Evolutionary conservation across 1,284 basidiomycete genomes (phyloP).

Genomic region (Ustilago bromivora): DNA sequence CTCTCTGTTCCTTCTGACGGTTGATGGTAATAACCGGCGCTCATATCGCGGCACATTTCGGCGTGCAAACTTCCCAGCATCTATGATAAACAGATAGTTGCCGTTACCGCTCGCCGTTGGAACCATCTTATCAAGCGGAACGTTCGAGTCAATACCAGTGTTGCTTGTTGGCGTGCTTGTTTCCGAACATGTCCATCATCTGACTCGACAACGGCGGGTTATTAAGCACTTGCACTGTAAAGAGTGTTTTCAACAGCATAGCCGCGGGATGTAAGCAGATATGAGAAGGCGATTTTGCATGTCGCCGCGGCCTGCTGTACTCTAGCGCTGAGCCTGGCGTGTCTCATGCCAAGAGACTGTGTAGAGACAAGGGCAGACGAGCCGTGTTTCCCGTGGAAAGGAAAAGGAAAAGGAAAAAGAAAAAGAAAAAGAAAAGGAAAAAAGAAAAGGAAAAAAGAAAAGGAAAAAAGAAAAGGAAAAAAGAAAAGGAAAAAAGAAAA

Average conservation of each 20-base stretch:
- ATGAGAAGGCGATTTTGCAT: not conserved
- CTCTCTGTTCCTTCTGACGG: not conserved
- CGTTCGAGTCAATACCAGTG: not conserved
- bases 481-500: too few species aligned
- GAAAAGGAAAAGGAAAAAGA: too few species aligned
- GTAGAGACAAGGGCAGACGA: too few species aligned
- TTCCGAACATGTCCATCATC: not conserved
- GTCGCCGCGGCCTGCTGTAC: not conserved
- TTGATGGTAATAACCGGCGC: not conserved
- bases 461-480: too few species aligned
- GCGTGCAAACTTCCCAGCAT: not conserved
- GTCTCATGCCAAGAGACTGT: not conserved
- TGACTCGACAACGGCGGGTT: not conserved
- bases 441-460: too few species aligned
- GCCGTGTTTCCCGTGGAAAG: too few species aligned
- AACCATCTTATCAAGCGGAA: not conserved
- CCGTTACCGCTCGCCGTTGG: not conserved
- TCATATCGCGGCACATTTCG: not conserved
- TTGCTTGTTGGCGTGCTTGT: not conserved
- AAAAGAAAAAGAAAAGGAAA: too few species aligned
- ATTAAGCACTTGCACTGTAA: too few species aligned
- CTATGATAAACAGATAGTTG: not conserved
- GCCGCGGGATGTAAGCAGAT: conserved; percentile 2
- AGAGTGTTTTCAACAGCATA: not conserved
- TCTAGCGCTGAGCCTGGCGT: not conserved